Conservation (phyloP, 2,329 filamentous ascomycete species). For the Colletotrichum higginsianum region DNA sequence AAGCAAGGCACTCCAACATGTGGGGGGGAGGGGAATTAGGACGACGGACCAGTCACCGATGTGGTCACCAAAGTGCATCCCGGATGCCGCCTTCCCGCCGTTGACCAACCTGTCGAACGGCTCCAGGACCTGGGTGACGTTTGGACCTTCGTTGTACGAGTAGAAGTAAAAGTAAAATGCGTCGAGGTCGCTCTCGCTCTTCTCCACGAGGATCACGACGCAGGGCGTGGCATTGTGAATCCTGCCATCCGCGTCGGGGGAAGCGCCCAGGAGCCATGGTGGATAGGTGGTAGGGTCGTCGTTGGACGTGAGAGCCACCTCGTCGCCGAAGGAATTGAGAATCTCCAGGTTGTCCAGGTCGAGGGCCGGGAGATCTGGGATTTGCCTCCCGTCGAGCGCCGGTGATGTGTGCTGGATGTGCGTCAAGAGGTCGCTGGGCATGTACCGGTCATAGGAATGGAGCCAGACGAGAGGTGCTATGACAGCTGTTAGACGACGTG, state of each 20-base stretch:
- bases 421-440: constrained; percentile 48
- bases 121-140: constrained; percentile 51
- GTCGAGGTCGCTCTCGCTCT: constrained; percentile 47
- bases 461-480: constrained; percentile 52
- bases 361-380: constrained; percentile 44
- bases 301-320: constrained; percentile 48
- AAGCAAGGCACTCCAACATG: no score
- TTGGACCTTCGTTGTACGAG: constrained; percentile 51
- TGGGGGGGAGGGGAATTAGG: no score
- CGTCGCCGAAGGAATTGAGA: constrained; percentile 45
- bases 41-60: constrained; percentile 47
- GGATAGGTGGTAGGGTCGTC: constrained; percentile 49
- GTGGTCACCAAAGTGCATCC: constrained; percentile 51
- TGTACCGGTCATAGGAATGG: constrained; percentile 51
- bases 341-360: constrained; percentile 48
- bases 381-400: constrained; percentile 36
- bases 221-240: constrained; percentile 48
- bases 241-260: constrained; percentile 44
- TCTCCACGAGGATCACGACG: constrained; percentile 51
- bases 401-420: constrained; percentile 51
- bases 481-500: background rate
- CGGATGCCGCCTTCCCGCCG: constrained; percentile 32
- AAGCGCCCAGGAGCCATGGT: constrained; percentile 48
- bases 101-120: constrained; percentile 47
- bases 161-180: constrained; percentile 56